Base-by-base conservation (phyloP, 495 filamentous ascomycete species). In the Neohortaea acidophila region DNA sequence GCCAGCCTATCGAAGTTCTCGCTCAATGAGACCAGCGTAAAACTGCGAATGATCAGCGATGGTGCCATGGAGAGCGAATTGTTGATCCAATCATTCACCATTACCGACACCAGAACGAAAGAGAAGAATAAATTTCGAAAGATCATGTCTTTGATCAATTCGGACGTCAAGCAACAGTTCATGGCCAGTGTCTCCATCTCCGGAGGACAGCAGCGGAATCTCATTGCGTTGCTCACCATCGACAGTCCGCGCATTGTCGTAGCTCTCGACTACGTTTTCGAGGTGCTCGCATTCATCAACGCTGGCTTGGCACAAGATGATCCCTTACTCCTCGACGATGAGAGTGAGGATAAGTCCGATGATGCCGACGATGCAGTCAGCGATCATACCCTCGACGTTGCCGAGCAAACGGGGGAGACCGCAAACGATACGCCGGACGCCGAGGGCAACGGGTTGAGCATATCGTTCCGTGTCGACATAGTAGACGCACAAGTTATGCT, bases 181-280 rank as follows among this genome's bases (percentile, higher is more conserved):
- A 96, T 97, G 91, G 89, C 89, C 24, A 91, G 79, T 60, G 62
- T 97, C 21, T 85, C 84, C 6, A 87, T 96, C 55, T 86, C 91
- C 6, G 81, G 84, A 19, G 87, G 86, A 2, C 60, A 77, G 22
- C 77, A 94, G 7, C 72, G 73, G 44, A 82, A 81, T 60, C 58
- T 94, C 33, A 84, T 96, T 48, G 84, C 82, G 3, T 79, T 94
- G 54, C 66, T 94, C 44, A 91, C 85, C n/a, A 73, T 97, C 41
- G 89, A 97, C 52, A 96, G 91, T 44, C 89, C 89, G 8, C 75
- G 85, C 6, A 70, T 96, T 40, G 94, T 97, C 36, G 79, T 97
- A 53, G 86, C 91, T 2, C 62, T 97, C 23, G 89, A 97, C 53
- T 96, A 97, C 53, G 60, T 97, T 1, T 85, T 94, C 39, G 84